Evolutionary conservation across 1,284 basidiomycete species (phyloP).

Genomic region (Ceratobasidium sp.): DNA sequence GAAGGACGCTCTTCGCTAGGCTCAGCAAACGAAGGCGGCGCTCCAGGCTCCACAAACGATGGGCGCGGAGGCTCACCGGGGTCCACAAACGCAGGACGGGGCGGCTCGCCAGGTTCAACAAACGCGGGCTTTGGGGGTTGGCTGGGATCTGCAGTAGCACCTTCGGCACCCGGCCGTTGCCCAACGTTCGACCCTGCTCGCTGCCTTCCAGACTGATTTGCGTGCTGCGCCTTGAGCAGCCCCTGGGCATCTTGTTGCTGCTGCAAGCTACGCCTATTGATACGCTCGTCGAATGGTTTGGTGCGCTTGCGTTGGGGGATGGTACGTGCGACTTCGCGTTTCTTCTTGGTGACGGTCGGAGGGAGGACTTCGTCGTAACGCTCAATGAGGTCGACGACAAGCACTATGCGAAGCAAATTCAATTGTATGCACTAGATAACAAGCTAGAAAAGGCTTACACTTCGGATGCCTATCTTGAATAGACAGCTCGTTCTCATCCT

Average conservation of each 20-base stretch:
- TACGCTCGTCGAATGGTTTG: conserved; percentile 88
- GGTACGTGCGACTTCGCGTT: conserved; percentile 85
- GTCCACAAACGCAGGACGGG: conserved; percentile 39
- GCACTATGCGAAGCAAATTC: conserved; percentile 61
- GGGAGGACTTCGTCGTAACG: conserved; percentile 85
- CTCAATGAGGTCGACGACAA: conserved; percentile 87
- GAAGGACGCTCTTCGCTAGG: conserved; percentile 27
- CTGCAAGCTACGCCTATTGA: conserved; percentile 71
- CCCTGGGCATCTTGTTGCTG: conserved; percentile 60
- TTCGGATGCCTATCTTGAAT: conserved; percentile 89
- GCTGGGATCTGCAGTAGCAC: conserved; percentile 58
- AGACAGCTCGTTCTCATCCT: conserved; percentile 82
- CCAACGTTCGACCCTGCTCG: conserved; percentile 34
- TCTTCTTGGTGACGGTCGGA: conserved; percentile 84
- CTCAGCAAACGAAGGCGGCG: neutral
- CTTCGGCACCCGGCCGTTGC: conserved; percentile 53
- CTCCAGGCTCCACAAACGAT: conserved; percentile 17
- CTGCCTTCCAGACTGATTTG: conserved; percentile 38
- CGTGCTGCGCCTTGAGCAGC: conserved; percentile 58
- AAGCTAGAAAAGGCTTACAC: conserved; percentile 61
- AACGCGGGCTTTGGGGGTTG: conserved; percentile 29
- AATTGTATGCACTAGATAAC: no score
- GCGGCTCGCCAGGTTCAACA: conserved; percentile 37
- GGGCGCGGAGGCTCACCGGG: conserved; percentile 38
- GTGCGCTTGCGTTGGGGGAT: conserved; percentile 88